Percentiles rank a stretch among this genome's conserved stretches.
Conservation (phyloP, 2,329 filamentous ascomycete species). For the Diplodia intermedia region DNA sequence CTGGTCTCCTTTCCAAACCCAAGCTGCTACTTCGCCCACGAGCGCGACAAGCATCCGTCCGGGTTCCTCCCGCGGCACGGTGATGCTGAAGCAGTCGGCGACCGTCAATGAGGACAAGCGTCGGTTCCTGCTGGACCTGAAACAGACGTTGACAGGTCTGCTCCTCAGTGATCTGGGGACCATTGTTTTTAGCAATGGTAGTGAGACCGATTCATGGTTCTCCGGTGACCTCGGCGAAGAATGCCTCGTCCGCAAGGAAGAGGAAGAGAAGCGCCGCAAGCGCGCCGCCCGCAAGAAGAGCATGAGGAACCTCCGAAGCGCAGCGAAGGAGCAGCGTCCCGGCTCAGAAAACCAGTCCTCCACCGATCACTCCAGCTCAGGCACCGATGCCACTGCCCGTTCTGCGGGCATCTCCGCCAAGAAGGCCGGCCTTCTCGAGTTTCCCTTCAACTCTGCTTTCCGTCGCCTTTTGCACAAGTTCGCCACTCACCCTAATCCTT, state of each 20-base stretch:
- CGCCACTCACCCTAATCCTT: constrained; percentile 86
- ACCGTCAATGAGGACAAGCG: constrained; percentile 72
- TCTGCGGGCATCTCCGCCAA: constrained; percentile 52
- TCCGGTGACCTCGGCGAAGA: constrained; percentile 62
- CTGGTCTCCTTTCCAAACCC: constrained; percentile 84
- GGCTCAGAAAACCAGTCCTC: constrained; percentile 52
- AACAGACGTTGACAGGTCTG: constrained; percentile 81
- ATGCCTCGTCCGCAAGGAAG: constrained; percentile 48
- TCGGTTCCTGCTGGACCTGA: constrained; percentile 77
- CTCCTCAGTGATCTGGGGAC: constrained; percentile 89
- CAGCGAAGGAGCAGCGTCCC: constrained; percentile 41
- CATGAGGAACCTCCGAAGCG: constrained; percentile 65
- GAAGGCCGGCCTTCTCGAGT: constrained; percentile 61
- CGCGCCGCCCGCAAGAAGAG: constrained; percentile 56
- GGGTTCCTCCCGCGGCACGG: constrained; percentile 71
- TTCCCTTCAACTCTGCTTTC: constrained; percentile 83
- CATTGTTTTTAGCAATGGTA: constrained; percentile 83
- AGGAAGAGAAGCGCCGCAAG: constrained; percentile 50
- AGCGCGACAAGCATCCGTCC: constrained; percentile 68
- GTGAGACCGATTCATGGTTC: constrained; percentile 93
- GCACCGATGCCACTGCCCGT: constrained; percentile 54
- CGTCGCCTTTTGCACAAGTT: constrained; percentile 82
- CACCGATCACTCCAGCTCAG: constrained; percentile 54
- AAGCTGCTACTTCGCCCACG: constrained; percentile 66
- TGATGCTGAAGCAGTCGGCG: constrained; percentile 64